Base-by-base conservation (phyloP, 495 filamentous ascomycete species). In the Xylaria curta region DNA sequence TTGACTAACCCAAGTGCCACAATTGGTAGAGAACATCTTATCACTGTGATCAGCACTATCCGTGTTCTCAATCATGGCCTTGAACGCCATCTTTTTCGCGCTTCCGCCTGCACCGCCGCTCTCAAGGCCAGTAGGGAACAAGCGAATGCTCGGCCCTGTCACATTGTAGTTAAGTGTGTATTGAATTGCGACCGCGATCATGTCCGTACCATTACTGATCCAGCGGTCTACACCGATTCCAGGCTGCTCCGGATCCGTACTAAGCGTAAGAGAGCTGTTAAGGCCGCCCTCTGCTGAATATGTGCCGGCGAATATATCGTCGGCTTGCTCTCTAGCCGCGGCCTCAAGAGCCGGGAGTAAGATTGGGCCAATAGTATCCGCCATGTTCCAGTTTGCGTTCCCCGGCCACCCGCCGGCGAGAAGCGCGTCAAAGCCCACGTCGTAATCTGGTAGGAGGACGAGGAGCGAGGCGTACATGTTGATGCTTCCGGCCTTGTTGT, bases 401-500 rank as follows among this genome's bases (percentile, higher is more conserved):
- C 81, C 82, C 0, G 87, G 87, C 73, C 88, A 83, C 28, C 75
- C 79, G 75, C 88, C 75, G 33, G 81, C 77, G 49, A 79, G 66
- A 65, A 78, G 61, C 66, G 76, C 47, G 15, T 56, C 82, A 79
- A 78, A 85, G 72, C 73, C 88, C 31, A 86, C 78, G 61, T 82
- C 81, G 79, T 87, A 87, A 76, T 89, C 89, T 1, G 88, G 87
- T 19, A 85, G 80, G 0, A 90, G 80, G 13, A 80, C 82, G 0
- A 90, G 61, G 0, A 87, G 75, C 0, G 84, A 82, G 17, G 82
- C 81, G 72, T 90, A 91, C 60, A 75, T 64, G 12, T 82, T 84
- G 40, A 88, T 80, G 54, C 84, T 81, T 0, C 88, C 89, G 42
- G 82, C 81, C 72, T 90, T 91, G 68, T 83, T 87, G 78, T 80